Percentiles rank a stretch among this genome's conserved stretches.
phyloP scores from a whole-genome alignment of 352 stramenopile species.

The Phytopythium boreale region DNA sequence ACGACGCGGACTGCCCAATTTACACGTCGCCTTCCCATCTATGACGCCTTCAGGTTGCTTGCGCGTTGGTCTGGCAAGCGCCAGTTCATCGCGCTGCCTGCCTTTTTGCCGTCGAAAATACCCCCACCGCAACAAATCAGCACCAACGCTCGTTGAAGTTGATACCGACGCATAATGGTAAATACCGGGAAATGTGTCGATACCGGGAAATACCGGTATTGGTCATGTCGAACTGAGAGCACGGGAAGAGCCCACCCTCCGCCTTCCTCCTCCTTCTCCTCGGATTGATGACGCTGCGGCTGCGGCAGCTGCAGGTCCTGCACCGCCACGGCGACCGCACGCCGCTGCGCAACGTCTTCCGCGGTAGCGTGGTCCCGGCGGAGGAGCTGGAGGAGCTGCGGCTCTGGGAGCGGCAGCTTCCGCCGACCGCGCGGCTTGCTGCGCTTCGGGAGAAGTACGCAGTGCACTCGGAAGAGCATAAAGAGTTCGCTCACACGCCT shows the following conservation, averaged over 20 bases:
- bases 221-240: too few species aligned
- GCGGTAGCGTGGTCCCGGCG: slow-evolving; percentile 18
- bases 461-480: neutral
- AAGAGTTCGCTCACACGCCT: too few species aligned
- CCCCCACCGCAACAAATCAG: too few species aligned
- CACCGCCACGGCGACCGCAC: slow-evolving; percentile 81
- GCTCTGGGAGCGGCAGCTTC: slow-evolving; percentile 48
- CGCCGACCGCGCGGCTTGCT: slow-evolving; percentile 26
- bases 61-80: too few species aligned
- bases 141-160: too few species aligned
- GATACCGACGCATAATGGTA: too few species aligned
- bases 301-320: slow-evolving; percentile 77
- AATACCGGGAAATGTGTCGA: too few species aligned
- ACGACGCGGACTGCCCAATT: slow-evolving; percentile 7
- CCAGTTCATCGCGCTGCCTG: too few species aligned
- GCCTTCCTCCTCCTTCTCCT: too few species aligned
- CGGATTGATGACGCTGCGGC: slow-evolving; percentile 17
- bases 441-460: slow-evolving; percentile 31
- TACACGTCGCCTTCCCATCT: neutral
- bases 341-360: slow-evolving; percentile 70
- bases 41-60: neutral
- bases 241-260: too few species aligned
- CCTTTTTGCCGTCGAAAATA: too few species aligned
- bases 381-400: slow-evolving; percentile 34
- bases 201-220: too few species aligned